These are phyloP conservation scores for Backusella liffmaniae DNA, from an alignment of 192 early-diverging fungal species.

Conservation along the genomic window DNA sequence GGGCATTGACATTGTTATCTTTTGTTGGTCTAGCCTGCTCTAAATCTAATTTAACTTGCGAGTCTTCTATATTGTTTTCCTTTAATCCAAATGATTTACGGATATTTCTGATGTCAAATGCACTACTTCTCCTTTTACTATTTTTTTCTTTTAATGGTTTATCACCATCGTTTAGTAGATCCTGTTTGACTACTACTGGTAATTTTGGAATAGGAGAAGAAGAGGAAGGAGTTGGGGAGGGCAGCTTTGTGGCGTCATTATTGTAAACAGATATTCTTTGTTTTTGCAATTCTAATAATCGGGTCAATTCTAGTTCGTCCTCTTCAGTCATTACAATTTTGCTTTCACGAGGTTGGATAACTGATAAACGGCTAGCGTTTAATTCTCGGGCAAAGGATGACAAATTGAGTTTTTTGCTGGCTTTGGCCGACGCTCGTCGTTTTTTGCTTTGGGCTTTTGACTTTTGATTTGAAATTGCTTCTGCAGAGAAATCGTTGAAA, in stretches of 20 bases:
- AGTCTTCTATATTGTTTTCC: background rate
- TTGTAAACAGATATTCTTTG: background rate
- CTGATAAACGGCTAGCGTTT: constrained; percentile 24
- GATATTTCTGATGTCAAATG: background rate
- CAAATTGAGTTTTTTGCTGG: constrained; percentile 13
- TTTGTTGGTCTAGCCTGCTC: background rate
- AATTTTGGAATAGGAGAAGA: constrained; percentile 4
- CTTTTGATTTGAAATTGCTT: background rate
- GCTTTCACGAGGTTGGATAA: constrained; percentile 20
- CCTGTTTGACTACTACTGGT: background rate
- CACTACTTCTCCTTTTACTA: background rate
- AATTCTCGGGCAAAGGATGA: constrained; percentile 26
- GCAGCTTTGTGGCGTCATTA: background rate
- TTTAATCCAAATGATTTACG: background rate
- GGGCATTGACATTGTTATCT: background rate
- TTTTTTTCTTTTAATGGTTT: background rate
- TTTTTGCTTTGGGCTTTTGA: background rate
- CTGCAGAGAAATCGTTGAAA: constrained; percentile 27
- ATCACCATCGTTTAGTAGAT: background rate
- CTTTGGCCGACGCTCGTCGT: background rate
- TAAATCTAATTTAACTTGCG: background rate
- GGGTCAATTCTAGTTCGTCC: constrained; percentile 22
- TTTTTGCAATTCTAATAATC: constrained; percentile 11
- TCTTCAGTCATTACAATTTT: constrained; percentile 21
- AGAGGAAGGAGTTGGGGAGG: background rate